Conservation (phyloP, 192 early-diverging fungal species). For the Gaertneriomyces sp. region DNA sequence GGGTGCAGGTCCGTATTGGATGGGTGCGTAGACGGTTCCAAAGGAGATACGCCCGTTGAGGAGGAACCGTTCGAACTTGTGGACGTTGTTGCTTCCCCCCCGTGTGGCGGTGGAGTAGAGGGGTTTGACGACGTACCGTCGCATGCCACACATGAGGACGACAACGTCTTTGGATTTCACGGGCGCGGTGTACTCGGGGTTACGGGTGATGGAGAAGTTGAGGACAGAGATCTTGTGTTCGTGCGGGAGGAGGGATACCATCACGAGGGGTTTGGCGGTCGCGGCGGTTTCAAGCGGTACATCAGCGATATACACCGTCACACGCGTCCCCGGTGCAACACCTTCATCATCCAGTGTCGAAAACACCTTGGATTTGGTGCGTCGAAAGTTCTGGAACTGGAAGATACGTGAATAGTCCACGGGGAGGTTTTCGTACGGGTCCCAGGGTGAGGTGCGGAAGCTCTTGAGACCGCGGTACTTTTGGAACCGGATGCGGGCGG, state of each 20-base stretch:
- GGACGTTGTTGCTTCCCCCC: conserved; percentile 84
- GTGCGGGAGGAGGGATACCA: conserved; percentile 77
- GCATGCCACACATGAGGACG: conserved; percentile 83
- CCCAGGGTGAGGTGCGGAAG: conserved; percentile 95
- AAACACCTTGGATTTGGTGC: conserved; percentile 75
- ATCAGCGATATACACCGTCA: conserved; percentile 65
- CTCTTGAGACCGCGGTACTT: conserved; percentile 92
- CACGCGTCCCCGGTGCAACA: conserved; percentile 62
- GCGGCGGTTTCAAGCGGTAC: conserved; percentile 9
- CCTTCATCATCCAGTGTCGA: conserved; percentile 44
- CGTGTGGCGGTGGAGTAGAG: conserved; percentile 83
- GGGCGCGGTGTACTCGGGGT: conserved; percentile 57
- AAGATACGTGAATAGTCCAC: conserved; percentile 95
- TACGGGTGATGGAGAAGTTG: conserved; percentile 74
- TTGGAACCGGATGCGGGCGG: conserved; percentile 84
- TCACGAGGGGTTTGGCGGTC: conserved; percentile 36
- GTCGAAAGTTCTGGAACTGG: conserved; percentile 86
- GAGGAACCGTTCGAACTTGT: conserved; percentile 93
- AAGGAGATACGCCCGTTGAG: conserved; percentile 67
- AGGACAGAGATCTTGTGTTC: conserved; percentile 93
- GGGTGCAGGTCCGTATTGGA: conserved; percentile 83
- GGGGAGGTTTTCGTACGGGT: conserved; percentile 96
- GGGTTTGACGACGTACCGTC: conserved; percentile 80
- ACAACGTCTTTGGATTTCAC: conserved; percentile 92
- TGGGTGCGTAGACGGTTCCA: conserved; percentile 88